Percentiles rank a stretch among this genome's conserved stretches.
Evolutionary conservation across 106 monocot species (phyloP).

Genomic region (Platanthera guangdongensis): DNA sequence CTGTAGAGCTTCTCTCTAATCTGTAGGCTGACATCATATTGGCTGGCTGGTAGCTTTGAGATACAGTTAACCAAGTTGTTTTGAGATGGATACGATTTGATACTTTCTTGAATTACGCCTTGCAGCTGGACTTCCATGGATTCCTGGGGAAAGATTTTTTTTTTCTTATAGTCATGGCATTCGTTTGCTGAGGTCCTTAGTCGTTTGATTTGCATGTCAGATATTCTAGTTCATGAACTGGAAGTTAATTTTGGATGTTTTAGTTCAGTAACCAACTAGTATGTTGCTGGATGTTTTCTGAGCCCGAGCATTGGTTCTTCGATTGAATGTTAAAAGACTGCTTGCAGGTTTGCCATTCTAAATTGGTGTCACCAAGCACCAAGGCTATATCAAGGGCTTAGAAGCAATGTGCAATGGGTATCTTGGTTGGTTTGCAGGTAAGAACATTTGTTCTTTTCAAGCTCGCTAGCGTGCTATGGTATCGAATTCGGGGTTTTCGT

Average conservation of each 20-base stretch:
- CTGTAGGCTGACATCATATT: neutral
- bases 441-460: neutral
- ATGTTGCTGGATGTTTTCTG: neutral
- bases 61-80: too few species aligned
- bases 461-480: too few species aligned
- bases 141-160: neutral
- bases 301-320: neutral
- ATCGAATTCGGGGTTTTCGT: too few species aligned
- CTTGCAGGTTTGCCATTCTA: slow-evolving; percentile 82
- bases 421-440: slow-evolving; percentile 23
- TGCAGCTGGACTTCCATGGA: neutral
- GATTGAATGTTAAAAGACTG: slow-evolving; percentile 39
- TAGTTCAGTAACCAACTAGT: neutral
- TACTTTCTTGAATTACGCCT: neutral
- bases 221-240: neutral
- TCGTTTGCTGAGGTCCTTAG: too few species aligned
- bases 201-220: too few species aligned
- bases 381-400: slow-evolving; percentile 60
- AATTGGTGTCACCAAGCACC: slow-evolving; percentile 36
- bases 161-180: neutral
- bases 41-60: neutral
- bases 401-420: slow-evolving; percentile 7
- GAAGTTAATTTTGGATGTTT: neutral
- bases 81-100: neutral
- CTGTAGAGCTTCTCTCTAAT: neutral